Base-by-base conservation (phyloP, 2,329 filamentous ascomycete species). In the Fusarium abutilonis region DNA sequence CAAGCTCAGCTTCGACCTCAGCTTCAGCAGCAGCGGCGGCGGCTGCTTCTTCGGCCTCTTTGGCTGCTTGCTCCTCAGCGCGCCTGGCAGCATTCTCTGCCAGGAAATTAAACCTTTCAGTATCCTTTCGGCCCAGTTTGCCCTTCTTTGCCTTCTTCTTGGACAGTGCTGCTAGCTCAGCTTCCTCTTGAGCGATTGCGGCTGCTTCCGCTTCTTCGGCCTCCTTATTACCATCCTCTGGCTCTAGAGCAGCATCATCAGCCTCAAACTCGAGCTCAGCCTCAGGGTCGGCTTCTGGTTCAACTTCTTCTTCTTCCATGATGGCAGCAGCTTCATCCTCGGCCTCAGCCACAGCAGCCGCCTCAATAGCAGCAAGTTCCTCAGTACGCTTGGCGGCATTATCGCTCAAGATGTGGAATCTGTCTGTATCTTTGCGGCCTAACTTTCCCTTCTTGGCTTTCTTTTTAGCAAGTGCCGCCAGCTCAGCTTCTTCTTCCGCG, bases 401-500 rank as follows among this genome's bases (percentile, higher is more conserved):
- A 9, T 40, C 51, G 14, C 45, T 55, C 14, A 69, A 47, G 19
- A 43, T 15, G 10, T 63, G 49, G 9, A 59, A 60, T 21, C 66
- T 45, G 17, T 69, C 66, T 4, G 64, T 58, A 34, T 69, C 67
- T 42, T 67, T 69, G 26, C 56, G 63, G 13, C 67, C 67, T 19
- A 69, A 15, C 28, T 57, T 69, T 6, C 67, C 67, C 60, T 78
- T 77, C 69, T 79, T 81, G 31, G 43, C 50, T 26, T 68, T 72
- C 55, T 72, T 72, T 10, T 75, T 76, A 43, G 75, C 75, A 50
- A 75, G 73, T 11, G 72, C 74, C 15, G 75, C 75, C 19, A 78
- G 76, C 66, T 82, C 79, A 28, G 78, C 76, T 11, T 75, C 77
- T 57, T 81, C 76, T 23, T 74, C 73, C 4, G 75, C 73, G 23